Evolutionary conservation across 2,329 filamentous ascomycete species (phyloP).

Genomic region (Penicillium capsulatum): DNA sequence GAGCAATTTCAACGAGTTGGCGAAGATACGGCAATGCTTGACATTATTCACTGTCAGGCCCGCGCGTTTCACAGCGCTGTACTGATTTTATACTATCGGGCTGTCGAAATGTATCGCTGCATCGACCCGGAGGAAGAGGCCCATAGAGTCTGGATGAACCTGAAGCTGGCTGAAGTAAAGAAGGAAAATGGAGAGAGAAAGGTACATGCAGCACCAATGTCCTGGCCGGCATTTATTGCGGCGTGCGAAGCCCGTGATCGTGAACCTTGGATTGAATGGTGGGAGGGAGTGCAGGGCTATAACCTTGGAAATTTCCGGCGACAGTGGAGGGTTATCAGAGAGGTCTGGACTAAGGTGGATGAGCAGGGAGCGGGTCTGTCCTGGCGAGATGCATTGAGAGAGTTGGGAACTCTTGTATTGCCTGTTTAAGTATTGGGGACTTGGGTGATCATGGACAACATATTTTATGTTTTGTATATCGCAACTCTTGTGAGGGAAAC

Average conservation of each 20-base stretch:
- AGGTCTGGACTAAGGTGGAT: conserved; percentile 19
- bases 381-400: conserved; percentile 17
- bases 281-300: conserved; percentile 17
- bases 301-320: conserved; percentile 19
- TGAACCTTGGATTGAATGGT: conserved; percentile 19
- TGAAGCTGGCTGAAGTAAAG: conserved; percentile 18
- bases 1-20: conserved; percentile 4
- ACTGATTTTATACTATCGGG: conserved; percentile 15
- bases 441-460: too few relatives aligned
- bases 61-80: conserved; percentile 16
- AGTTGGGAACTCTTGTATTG: conserved; percentile 14
- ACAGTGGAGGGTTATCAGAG: conserved; percentile 19
- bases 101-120: conserved; percentile 9
- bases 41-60: conserved; percentile 14
- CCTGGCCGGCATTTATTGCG: conserved; percentile 23
- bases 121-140: conserved; percentile 4
- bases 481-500: too few relatives aligned
- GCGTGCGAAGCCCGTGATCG: conserved; percentile 17
- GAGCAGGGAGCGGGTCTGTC: conserved; percentile 9
- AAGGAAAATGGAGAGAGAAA: conserved; percentile 6
- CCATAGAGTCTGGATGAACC: conserved; percentile 10
- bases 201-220: conserved; percentile 19
- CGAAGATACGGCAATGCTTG: conserved; percentile 3
- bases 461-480: too few relatives aligned
- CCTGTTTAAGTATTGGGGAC: conserved; percentile 13